Evolutionary conservation across 345 rosid species (phyloP).

Genomic region (Angophora floribunda): DNA sequence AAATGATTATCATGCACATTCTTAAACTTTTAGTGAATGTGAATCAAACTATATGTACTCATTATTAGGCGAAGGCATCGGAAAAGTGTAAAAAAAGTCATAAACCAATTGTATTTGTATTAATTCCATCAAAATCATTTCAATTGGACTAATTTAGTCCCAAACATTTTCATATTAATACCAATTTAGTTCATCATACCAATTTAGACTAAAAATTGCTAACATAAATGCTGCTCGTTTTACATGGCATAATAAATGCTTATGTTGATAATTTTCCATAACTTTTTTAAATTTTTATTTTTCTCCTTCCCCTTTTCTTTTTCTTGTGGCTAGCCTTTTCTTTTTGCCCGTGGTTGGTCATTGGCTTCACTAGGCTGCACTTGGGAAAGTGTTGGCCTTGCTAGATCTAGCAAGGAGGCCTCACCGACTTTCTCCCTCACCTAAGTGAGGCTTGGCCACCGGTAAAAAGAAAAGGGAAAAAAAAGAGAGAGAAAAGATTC

Average conservation of each 20-base stretch:
- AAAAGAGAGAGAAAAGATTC: too few species aligned
- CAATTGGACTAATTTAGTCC: fast-evolving
- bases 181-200: fast-evolving
- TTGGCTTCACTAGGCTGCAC: neutral
- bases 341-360: too few species aligned
- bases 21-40: neutral
- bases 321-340: too few species aligned
- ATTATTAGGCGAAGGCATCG: too few species aligned
- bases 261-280: too few species aligned
- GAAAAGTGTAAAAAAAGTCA: neutral
- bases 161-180: fast-evolving
- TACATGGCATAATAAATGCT: neutral
- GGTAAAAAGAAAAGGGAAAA: neutral
- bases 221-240: fast-evolving
- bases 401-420: too few species aligned
- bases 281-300: too few species aligned
- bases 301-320: neutral
- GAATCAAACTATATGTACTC: neutral
- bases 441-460: neutral
- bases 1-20: too few species aligned
- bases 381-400: neutral
- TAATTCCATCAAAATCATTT: too few species aligned
- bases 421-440: too few species aligned
- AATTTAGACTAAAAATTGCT: too few species aligned
- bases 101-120: too few species aligned